phyloP scores from a whole-genome alignment of 495 filamentous ascomycete species.

The Lasiosphaeria ovina region DNA sequence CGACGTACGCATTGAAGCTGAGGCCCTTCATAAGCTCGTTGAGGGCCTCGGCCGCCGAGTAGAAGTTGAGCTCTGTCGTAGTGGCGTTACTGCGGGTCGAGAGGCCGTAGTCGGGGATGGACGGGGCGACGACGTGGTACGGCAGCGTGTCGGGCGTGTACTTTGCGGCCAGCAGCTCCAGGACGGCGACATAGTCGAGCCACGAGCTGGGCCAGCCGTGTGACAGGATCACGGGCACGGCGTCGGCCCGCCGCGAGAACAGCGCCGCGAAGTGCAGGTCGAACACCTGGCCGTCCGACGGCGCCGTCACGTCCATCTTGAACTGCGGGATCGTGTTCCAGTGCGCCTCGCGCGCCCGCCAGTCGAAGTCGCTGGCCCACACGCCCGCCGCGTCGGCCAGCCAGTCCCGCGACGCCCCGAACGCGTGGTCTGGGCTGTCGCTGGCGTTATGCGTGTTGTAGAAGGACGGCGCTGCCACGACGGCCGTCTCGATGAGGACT shows the following conservation, averaged over 20 bases:
- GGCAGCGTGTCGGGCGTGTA: slow-evolving; percentile 56
- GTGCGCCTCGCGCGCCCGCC: slow-evolving; percentile 50
- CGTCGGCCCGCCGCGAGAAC: slow-evolving; percentile 58
- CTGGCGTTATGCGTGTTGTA: slow-evolving; percentile 22
- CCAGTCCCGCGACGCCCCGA: slow-evolving; percentile 59
- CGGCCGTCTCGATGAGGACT: slow-evolving; percentile 7
- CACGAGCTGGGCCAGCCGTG: slow-evolving; percentile 50
- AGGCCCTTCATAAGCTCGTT: slow-evolving; percentile 59
- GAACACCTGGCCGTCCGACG: slow-evolving; percentile 34
- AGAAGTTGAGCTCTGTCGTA: slow-evolving; percentile 38
- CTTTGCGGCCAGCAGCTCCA: slow-evolving; percentile 44
- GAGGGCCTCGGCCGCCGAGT: slow-evolving; percentile 47
- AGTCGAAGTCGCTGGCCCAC: slow-evolving; percentile 51
- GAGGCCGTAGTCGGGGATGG: slow-evolving; percentile 61
- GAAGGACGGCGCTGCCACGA: slow-evolving; percentile 12
- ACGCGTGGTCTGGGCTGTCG: slow-evolving; percentile 28
- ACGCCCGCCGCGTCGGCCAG: slow-evolving; percentile 48
- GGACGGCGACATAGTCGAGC: slow-evolving; percentile 51
- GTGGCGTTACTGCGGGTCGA: slow-evolving; percentile 39
- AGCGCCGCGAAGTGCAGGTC: slow-evolving; percentile 62
- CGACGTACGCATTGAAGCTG: slow-evolving; percentile 60
- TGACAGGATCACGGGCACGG: slow-evolving; percentile 58
- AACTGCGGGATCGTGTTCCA: slow-evolving; percentile 68
- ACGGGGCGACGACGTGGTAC: slow-evolving; percentile 66
- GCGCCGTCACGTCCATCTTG: slow-evolving; percentile 47